A percentile compares a stretch with the other conserved stretches of the same genome.
These are phyloP conservation scores for Saturnispora diversa DNA, from an alignment of 805 yeast species.

Conservation along the genomic window DNA sequence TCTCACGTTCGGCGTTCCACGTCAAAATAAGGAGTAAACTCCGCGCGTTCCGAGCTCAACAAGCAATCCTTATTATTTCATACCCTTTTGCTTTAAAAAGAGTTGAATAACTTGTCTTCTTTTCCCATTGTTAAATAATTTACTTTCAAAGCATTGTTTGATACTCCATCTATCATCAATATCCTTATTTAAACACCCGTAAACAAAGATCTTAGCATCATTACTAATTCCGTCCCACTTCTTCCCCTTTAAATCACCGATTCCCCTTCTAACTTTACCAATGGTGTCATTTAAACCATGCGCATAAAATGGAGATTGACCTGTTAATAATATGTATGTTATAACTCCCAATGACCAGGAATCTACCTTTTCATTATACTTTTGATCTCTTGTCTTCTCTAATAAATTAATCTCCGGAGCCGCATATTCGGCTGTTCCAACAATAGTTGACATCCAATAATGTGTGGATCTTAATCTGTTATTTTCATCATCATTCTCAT, in stretches of 20 bases:
- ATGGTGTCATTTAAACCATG: constrained; percentile 36
- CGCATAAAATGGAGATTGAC: constrained; percentile 53
- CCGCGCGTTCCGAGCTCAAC: no score
- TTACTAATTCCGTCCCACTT: constrained; percentile 38
- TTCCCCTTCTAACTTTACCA: constrained; percentile 35
- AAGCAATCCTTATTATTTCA: no score
- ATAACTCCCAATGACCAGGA: constrained; percentile 65
- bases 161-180: constrained; percentile 19
- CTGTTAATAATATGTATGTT: constrained; percentile 50
- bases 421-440: constrained; percentile 55
- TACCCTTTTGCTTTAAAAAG: no score
- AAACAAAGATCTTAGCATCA: constrained; percentile 41
- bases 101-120: constrained; percentile 3
- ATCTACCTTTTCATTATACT: constrained; percentile 51
- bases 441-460: constrained; percentile 24
- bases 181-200: constrained; percentile 33
- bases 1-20: no score
- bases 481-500: neutral
- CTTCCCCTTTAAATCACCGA: constrained; percentile 30
- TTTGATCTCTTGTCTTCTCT: neutral
- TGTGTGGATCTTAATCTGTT: neutral
- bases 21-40: no score
- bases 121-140: constrained; percentile 7
- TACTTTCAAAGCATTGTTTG: constrained; percentile 5
- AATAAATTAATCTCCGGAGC: constrained; percentile 60